These are phyloP conservation scores for Aspergillus amoenus DNA, from an alignment of 2,329 filamentous ascomycete genomes.

Conservation along the genomic window DNA sequence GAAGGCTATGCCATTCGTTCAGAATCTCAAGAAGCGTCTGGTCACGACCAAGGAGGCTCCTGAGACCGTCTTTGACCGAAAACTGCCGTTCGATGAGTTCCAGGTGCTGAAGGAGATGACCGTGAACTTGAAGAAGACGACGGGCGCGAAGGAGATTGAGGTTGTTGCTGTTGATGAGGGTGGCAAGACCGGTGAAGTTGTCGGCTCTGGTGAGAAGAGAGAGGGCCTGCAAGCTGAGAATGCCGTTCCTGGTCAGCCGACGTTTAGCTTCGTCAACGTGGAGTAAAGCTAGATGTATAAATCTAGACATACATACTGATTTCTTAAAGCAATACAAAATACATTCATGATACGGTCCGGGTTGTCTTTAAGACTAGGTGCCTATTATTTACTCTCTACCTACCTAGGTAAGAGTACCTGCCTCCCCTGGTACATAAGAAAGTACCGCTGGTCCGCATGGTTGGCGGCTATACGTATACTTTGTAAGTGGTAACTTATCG, in stretches of 20 bases:
- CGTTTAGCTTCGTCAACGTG: constrained; percentile 83
- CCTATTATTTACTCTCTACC: too few relatives aligned
- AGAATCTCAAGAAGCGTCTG: constrained; percentile 79
- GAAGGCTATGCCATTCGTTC: constrained; percentile 97
- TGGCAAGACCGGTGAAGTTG: constrained; percentile 48
- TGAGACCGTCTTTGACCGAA: constrained; percentile 73
- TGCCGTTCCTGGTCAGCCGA: constrained; percentile 79
- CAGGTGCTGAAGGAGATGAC: constrained; percentile 75
- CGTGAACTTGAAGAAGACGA: constrained; percentile 72
- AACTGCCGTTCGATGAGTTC: constrained; percentile 83
- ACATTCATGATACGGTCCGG: not conserved
- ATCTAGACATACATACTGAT: not conserved
- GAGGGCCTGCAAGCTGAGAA: constrained; percentile 65
- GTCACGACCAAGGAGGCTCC: constrained; percentile 64
- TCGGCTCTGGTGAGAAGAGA: constrained; percentile 53
- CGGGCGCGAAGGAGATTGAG: constrained; percentile 68
- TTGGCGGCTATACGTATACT: too few relatives aligned
- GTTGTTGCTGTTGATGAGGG: constrained; percentile 68
- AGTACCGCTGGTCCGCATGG: too few relatives aligned
- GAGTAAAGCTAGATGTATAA: constrained; percentile 24
- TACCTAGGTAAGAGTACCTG: too few relatives aligned
- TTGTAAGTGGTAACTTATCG: too few relatives aligned
- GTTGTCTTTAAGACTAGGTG: too few relatives aligned
- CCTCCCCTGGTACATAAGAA: too few relatives aligned
- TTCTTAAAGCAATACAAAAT: not conserved